These are phyloP conservation scores for Xylaria digitata DNA, from an alignment of 2,329 filamentous ascomycete species.

Conservation along the genomic window DNA sequence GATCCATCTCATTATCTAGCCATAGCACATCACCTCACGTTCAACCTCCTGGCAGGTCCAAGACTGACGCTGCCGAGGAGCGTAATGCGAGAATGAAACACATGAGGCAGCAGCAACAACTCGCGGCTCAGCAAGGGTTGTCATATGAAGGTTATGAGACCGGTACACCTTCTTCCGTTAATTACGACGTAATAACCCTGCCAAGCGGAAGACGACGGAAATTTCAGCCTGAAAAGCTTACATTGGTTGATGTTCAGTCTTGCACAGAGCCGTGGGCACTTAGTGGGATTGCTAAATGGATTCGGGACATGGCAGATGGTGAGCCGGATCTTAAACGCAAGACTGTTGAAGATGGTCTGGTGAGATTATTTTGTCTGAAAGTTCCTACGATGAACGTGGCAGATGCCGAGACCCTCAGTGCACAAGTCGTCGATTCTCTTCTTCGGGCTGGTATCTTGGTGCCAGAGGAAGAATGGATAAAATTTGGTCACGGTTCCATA, in stretches of 20 bases:
- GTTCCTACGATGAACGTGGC: constrained; percentile 98
- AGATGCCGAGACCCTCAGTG: constrained; percentile 88
- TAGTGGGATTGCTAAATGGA: constrained; percentile 86
- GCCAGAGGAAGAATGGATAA: constrained; percentile 97
- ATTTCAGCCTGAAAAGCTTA: constrained; percentile 87
- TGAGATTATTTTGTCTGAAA: constrained; percentile 91
- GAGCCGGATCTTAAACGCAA: constrained; percentile 88
- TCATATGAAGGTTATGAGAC: constrained; percentile 69
- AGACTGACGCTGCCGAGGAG: constrained; percentile 89
- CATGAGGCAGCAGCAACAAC: constrained; percentile 65
- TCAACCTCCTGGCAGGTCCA: constrained; percentile 86
- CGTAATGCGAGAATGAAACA: constrained; percentile 61
- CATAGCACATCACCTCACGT: constrained; percentile 84
- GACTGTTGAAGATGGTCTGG: constrained; percentile 85
- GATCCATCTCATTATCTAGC: constrained; percentile 85
- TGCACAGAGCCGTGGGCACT: constrained; percentile 94
- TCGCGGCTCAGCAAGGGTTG: constrained; percentile 62
- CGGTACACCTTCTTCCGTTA: constrained; percentile 64
- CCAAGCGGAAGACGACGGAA: constrained; percentile 82
- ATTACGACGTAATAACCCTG: constrained; percentile 86
- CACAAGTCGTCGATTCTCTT: constrained; percentile 83
- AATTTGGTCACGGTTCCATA: constrained; percentile 82
- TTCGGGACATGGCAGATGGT: constrained; percentile 89
- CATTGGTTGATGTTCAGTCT: constrained; percentile 81
- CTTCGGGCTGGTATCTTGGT: constrained; percentile 80